Conservation (phyloP, 306 rosid species). For the Morella rubra region DNA sequence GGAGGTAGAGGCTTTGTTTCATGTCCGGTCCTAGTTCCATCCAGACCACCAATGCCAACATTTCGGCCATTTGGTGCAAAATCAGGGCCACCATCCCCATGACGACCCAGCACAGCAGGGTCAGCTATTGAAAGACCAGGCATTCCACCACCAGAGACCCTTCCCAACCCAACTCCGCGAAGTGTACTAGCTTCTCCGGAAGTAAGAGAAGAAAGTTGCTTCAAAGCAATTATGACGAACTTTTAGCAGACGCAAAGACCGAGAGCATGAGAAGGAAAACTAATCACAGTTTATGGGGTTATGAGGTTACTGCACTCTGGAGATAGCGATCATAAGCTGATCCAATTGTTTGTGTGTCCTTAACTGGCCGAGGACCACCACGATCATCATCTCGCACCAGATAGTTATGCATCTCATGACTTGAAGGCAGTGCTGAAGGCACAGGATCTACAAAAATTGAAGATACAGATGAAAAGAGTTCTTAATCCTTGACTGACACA, state of each 20-base stretch:
- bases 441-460: constrained; percentile 42
- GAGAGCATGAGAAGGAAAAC: constrained; percentile 16
- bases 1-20: constrained; percentile 77
- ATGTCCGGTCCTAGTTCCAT: constrained; percentile 62
- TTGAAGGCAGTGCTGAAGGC: constrained; percentile 53
- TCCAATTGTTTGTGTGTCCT: constrained; percentile 65
- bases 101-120: constrained; percentile 54
- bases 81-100: constrained; percentile 58
- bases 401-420: constrained; percentile 69
- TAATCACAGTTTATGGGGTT: constrained; percentile 21
- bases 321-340: constrained; percentile 94
- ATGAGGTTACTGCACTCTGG: constrained; percentile 68
- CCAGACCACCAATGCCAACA: constrained; percentile 57
- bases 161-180: constrained; percentile 56
- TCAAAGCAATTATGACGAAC: constrained; percentile 36
- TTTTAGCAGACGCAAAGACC: constrained; percentile 31
- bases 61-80: constrained; percentile 55
- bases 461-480: background rate
- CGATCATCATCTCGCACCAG: constrained; percentile 56
- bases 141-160: constrained; percentile 53
- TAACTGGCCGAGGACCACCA: constrained; percentile 45
- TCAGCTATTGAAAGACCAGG: constrained; percentile 52
- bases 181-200: constrained; percentile 69
- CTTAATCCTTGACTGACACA: background rate
- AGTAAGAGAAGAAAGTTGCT: constrained; percentile 61